Conservation (phyloP, 177 flowering plant genomes). For the Vitis hybrid region DNA sequence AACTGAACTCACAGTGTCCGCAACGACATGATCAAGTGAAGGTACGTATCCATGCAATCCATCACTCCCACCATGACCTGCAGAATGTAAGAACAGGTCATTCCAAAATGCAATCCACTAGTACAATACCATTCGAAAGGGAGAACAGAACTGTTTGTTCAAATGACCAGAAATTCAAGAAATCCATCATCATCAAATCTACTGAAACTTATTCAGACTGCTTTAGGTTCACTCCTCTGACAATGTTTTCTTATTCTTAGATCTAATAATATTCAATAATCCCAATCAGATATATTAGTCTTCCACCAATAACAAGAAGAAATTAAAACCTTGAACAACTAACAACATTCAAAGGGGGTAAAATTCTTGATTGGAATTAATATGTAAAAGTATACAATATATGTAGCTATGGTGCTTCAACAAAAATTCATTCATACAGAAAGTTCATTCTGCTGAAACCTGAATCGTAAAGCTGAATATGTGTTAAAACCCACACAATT, state of each 20-base stretch:
- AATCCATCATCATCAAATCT: too few species aligned
- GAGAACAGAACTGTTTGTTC: too few species aligned
- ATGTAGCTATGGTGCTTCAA: not conserved
- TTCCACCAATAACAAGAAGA: not conserved
- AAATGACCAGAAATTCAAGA: too few species aligned
- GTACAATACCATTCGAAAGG: too few species aligned
- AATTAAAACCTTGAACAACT: not conserved
- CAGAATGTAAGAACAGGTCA: not conserved
- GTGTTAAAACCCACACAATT: not conserved
- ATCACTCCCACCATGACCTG: slow-evolving; percentile 99
- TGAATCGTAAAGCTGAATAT: not conserved
- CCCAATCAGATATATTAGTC: not conserved
- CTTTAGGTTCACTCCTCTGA: too few species aligned
- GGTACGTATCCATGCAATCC: slow-evolving; percentile 99
- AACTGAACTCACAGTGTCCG: slow-evolving; percentile 78
- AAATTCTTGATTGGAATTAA: not conserved
- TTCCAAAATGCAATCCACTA: not conserved
- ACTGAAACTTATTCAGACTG: too few species aligned
- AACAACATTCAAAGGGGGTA: not conserved
- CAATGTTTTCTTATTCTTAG: too few species aligned
- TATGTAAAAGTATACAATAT: not conserved
- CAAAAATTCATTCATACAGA: not conserved
- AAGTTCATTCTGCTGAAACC: not conserved
- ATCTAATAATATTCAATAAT: not conserved
- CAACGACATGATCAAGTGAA: slow-evolving; percentile 94